phyloP scores from a whole-genome alignment of 805 yeast genomes.

The Metschnikowia drakensbergensis region DNA sequence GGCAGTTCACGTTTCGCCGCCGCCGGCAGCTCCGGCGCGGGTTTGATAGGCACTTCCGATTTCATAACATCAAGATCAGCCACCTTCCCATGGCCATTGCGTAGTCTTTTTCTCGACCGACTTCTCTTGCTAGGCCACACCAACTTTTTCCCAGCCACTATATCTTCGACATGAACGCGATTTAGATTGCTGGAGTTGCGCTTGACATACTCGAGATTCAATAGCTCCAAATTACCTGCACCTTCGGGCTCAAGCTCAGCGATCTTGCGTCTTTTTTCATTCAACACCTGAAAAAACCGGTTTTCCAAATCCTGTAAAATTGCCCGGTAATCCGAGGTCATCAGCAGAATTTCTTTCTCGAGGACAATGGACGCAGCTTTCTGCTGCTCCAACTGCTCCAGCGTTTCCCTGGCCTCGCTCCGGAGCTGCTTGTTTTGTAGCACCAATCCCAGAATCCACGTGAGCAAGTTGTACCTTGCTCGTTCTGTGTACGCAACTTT shows the following conservation, averaged over 20 bases:
- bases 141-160: slow-evolving; percentile 9
- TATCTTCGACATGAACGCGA: slow-evolving; percentile 16
- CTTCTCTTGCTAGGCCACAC: not conserved
- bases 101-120: not conserved
- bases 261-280: slow-evolving; percentile 13
- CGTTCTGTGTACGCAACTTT: slow-evolving; percentile 5
- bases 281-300: slow-evolving; percentile 18
- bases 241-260: slow-evolving; percentile 13
- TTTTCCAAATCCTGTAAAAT: slow-evolving; percentile 17
- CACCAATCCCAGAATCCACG: slow-evolving; percentile 13
- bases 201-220: slow-evolving; percentile 12
- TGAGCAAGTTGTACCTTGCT: slow-evolving; percentile 12
- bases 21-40: not conserved
- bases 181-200: slow-evolving; percentile 15
- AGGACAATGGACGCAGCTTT: slow-evolving; percentile 4
- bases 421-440: slow-evolving; percentile 7
- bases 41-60: not conserved
- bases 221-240: slow-evolving; percentile 6
- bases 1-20: too few relatives aligned
- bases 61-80: not conserved
- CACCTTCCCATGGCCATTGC: not conserved
- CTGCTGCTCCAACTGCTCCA: not conserved
- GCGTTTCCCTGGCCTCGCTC: not conserved
- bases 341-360: slow-evolving; percentile 13
- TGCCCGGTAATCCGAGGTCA: slow-evolving; percentile 13